Conservation (phyloP, 345 rosid genomes). For the Eucalyptus urophylla region DNA sequence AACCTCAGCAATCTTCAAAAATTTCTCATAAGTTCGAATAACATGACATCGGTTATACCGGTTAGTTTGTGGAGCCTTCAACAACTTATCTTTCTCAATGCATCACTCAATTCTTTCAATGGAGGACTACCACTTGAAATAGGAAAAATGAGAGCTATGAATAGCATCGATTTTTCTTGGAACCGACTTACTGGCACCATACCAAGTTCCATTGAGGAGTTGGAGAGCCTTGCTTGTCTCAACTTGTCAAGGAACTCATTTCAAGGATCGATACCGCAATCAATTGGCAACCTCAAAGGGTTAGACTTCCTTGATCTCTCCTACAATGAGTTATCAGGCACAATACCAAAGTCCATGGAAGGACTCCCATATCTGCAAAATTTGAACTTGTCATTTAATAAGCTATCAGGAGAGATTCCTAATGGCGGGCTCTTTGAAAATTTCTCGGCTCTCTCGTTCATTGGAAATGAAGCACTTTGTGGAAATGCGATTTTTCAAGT, state of each 20-base stretch:
- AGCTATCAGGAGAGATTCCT: background rate
- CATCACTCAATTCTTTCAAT: background rate
- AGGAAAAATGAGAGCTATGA: too few relatives aligned
- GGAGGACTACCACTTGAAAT: background rate
- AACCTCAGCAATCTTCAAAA: background rate
- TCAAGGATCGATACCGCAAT: background rate
- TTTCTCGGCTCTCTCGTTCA: background rate
- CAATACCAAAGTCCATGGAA: background rate
- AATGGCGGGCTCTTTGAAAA: background rate
- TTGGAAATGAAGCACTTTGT: background rate
- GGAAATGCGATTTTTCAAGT: background rate
- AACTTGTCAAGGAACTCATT: background rate
- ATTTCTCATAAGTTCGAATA: background rate
- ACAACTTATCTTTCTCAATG: background rate
- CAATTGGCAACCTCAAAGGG: background rate
- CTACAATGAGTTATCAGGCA: background rate
- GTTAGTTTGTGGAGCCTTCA: background rate
- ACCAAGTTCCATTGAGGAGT: background rate
- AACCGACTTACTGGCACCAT: background rate
- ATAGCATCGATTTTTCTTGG: background rate
- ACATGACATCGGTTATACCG: background rate
- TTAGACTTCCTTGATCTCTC: background rate
- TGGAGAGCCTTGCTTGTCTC: background rate
- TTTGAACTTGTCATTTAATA: background rate
- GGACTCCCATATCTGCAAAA: background rate